Conservation (phyloP, 441 rosid genomes). For the Populus hybrid region DNA sequence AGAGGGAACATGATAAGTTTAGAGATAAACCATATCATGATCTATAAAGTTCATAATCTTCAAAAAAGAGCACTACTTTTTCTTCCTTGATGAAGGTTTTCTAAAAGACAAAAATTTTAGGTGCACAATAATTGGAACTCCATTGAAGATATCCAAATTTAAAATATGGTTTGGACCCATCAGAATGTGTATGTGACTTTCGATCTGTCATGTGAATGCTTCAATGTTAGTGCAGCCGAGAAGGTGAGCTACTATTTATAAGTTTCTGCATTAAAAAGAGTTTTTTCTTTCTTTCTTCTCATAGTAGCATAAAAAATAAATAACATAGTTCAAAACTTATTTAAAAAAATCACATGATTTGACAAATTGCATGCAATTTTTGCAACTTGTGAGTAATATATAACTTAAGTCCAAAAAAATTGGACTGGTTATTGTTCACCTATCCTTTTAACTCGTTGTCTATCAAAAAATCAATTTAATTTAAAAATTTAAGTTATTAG, state of each 20-base stretch:
- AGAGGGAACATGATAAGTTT: neutral
- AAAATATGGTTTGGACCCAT: neutral
- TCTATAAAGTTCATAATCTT: neutral
- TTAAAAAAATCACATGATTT: too few relatives aligned
- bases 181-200: neutral
- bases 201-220: too few relatives aligned
- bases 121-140: neutral
- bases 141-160: neutral
- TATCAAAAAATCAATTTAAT: too few relatives aligned
- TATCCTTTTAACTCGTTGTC: accelerated
- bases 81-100: constrained; percentile 4
- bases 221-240: neutral
- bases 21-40: neutral
- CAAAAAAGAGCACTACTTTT: neutral
- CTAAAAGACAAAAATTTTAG: neutral
- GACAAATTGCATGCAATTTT: too few relatives aligned
- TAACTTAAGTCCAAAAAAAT: too few relatives aligned
- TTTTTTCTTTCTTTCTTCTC: too few relatives aligned
- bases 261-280: too few relatives aligned
- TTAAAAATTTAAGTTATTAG: too few relatives aligned
- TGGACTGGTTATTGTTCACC: too few relatives aligned
- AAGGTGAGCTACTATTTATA: neutral
- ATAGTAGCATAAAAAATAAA: too few relatives aligned
- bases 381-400: too few relatives aligned
- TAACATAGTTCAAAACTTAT: too few relatives aligned